Conservation (phyloP, 305 asterid species). For the Rubia tinctorum region DNA sequence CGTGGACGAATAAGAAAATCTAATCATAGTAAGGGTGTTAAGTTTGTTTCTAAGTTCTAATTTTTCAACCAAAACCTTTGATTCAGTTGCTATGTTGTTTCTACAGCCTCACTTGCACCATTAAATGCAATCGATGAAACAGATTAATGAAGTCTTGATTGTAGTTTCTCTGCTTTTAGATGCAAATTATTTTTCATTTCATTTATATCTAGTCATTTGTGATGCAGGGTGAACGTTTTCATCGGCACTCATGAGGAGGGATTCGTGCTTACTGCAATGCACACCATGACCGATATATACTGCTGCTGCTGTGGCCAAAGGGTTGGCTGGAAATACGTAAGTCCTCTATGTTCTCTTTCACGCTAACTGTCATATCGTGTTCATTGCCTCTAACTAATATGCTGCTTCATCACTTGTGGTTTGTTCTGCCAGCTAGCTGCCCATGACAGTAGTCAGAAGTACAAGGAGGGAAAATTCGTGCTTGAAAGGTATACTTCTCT, state of each 20-base stretch:
- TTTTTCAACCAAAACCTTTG: background rate
- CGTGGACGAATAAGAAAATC: background rate
- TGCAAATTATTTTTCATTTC: background rate
- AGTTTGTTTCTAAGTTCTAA: background rate
- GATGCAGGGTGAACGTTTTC: constrained; percentile 52
- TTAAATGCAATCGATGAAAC: background rate
- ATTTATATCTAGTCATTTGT: background rate
- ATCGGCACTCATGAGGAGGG: constrained; percentile 70
- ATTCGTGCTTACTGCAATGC: constrained; percentile 72
- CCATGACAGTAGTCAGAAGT: constrained; percentile 61
- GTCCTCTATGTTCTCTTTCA: constrained; percentile 15
- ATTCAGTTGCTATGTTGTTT: background rate
- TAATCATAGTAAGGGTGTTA: background rate
- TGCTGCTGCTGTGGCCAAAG: constrained; percentile 79
- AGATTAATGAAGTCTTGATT: background rate
- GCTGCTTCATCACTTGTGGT: background rate
- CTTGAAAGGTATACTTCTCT: constrained; percentile 56
- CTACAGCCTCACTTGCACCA: background rate
- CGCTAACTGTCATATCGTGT: background rate
- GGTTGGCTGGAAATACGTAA: constrained; percentile 87
- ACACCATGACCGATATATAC: constrained; percentile 65
- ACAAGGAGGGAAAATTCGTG: constrained; percentile 77
- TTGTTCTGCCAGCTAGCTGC: constrained; percentile 46
- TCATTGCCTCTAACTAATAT: background rate
- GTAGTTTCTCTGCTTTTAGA: too few relatives aligned